phyloP scores from a whole-genome alignment of 345 rosid species.

The Dimocarpus longan region DNA sequence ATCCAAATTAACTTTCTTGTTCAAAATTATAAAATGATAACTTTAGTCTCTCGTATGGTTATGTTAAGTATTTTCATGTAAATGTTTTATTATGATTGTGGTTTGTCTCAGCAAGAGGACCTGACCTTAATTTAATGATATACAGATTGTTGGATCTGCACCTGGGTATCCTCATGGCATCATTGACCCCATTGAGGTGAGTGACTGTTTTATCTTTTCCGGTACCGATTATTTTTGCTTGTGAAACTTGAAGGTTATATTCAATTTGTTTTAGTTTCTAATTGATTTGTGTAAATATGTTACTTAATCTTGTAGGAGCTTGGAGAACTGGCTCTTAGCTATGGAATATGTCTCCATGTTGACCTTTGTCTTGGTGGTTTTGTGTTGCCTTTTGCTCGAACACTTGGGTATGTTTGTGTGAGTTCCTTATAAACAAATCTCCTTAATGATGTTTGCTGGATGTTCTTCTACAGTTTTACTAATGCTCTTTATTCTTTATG shows the following conservation, averaged over 20 bases:
- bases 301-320: conserved; percentile 65
- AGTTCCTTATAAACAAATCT: conserved; percentile 6
- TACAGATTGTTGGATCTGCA: conserved; percentile 98
- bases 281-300: conserved; percentile 1
- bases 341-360: conserved; percentile 87
- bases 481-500: not conserved
- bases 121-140: conserved; percentile 25
- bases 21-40: not conserved
- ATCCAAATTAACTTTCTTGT: not conserved
- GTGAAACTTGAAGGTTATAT: conserved; percentile 10
- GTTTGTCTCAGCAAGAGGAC: conserved; percentile 6
- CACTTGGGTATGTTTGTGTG: conserved; percentile 65
- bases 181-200: conserved; percentile 93
- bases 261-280: not conserved
- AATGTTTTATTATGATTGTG: conserved; percentile 4
- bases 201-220: conserved; percentile 12
- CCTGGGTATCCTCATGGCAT: conserved; percentile 99
- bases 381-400: conserved; percentile 91
- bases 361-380: conserved; percentile 99
- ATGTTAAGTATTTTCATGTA: not conserved
- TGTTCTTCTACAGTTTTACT: not conserved
- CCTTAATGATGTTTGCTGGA: too few relatives aligned
- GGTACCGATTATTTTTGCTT: conserved; percentile 7
- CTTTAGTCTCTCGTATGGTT: not conserved
- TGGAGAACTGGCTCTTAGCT: conserved; percentile 73